Evolutionary conservation across 345 rosid genomes (phyloP), one percentile per base, ranked within the genome.

Genomic region (Arabis hirsuta): DNA sequence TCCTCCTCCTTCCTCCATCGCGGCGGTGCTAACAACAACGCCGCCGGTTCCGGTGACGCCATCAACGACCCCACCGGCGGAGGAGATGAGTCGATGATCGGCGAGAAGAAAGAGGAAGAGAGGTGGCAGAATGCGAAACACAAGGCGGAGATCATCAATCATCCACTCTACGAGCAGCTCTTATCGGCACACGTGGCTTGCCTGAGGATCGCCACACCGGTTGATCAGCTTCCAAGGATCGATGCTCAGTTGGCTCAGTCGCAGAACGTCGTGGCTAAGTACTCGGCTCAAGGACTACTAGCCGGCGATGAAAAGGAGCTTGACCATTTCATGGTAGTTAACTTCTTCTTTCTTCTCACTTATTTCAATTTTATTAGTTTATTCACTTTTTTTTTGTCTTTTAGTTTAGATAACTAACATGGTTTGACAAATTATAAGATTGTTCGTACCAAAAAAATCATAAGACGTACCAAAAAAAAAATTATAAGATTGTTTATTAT

Each of bases 191-290:
- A 91, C 82, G 97, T 89, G 64, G 85, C 97, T 14, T 91, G 96
- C 11, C 76, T 94, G 20, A 79, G 98, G 78, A 85, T 94, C 53
- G 97, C 97, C n/a, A 94, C 98, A 50, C 98, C 98, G 47, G 97
- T 94, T 13, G 97, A 94, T 80, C 98, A 91, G 85, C 78, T 91
- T 74, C 97, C 96, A 27, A 85, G 97, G 84, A 96, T 96, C 45
- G 99, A 96, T 45, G 91, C 97, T 3, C 99, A 96, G 81, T 80
- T 96, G 9, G 96, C 94, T 59, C 94, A 96, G 90, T 90, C 99
- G 31, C 99, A 90, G 79, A 85, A 92, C 47, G 96, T 96, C 6
- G 97, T 88, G 58, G 78, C 88, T 27, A 96, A 96, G 84, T 96
- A 92, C 87, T 88, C 98, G 7, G 61, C 67, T n/a, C 96, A 85